These are phyloP conservation scores for Daedaleopsis sinensis DNA, from an alignment of 768 basidiomycete species.

Conservation along the genomic window DNA sequence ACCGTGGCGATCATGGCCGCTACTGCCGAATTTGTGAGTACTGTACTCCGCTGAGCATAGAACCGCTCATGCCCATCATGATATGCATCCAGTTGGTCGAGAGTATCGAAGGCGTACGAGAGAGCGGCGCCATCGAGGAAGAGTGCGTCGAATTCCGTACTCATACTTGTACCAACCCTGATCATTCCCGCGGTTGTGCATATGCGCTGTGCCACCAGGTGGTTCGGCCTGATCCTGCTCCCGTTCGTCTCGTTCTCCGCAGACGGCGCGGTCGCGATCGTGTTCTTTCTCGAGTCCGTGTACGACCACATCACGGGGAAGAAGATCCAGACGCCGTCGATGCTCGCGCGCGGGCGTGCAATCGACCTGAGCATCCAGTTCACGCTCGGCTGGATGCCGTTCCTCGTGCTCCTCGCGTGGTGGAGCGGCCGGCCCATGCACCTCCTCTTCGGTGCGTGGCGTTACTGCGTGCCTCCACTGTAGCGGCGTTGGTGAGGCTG, in stretches of 20 bases:
- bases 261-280: slow-evolving; percentile 63
- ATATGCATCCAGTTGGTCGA: slow-evolving; percentile 67
- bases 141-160: slow-evolving; percentile 47
- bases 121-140: slow-evolving; percentile 43
- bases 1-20: slow-evolving; percentile 65
- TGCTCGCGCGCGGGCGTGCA: slow-evolving; percentile 67
- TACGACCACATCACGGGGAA: slow-evolving; percentile 44
- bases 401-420: slow-evolving; percentile 71
- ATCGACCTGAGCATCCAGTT: slow-evolving; percentile 84
- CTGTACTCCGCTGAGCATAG: too few relatives aligned
- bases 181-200: neutral
- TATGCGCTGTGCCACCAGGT: too few relatives aligned
- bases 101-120: slow-evolving; percentile 58
- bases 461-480: slow-evolving; percentile 12
- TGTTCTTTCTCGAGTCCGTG: slow-evolving; percentile 54
- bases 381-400: slow-evolving; percentile 80
- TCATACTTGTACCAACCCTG: neutral
- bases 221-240: slow-evolving; percentile 74
- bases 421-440: slow-evolving; percentile 61
- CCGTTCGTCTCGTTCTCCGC: slow-evolving; percentile 76
- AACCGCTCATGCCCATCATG: neutral
- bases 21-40: slow-evolving; percentile 69
- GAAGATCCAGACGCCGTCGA: slow-evolving; percentile 47
- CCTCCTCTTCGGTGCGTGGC: slow-evolving; percentile 61
- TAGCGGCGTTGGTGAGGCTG: neutral